Percentiles rank a stretch among this genome's conserved stretches.
Evolutionary conservation across 805 yeast genomes (phyloP).

Genomic region (Ogataea sp.): DNA sequence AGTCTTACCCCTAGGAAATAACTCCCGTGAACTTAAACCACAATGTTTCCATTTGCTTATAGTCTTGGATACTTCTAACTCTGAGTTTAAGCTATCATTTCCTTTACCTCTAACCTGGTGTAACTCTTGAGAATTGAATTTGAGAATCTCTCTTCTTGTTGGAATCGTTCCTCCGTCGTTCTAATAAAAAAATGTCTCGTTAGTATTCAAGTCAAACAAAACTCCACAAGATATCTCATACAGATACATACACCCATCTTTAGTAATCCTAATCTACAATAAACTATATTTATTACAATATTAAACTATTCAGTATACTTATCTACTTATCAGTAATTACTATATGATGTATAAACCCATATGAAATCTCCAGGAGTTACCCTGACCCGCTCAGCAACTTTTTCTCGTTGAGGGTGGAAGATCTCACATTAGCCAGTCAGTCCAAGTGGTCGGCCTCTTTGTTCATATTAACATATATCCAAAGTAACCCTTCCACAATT

Average conservation of each 20-base stretch:
- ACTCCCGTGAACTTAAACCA: slow-evolving; percentile 27
- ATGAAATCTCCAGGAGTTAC: too few relatives aligned
- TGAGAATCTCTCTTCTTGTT: slow-evolving; percentile 42
- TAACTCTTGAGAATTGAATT: slow-evolving; percentile 10
- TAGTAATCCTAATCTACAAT: too few relatives aligned
- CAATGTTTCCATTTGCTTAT: slow-evolving; percentile 40
- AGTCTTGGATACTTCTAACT: slow-evolving; percentile 12
- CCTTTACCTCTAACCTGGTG: slow-evolving; percentile 4
- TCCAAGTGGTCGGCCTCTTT: too few relatives aligned
- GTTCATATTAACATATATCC: too few relatives aligned
- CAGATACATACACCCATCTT: slow-evolving; percentile 1
- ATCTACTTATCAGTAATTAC: too few relatives aligned
- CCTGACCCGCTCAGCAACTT: too few relatives aligned
- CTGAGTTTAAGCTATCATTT: slow-evolving; percentile 6
- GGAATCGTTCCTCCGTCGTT: slow-evolving; percentile 74
- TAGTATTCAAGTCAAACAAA: neutral
- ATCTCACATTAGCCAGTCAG: too few relatives aligned
- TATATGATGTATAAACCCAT: too few relatives aligned
- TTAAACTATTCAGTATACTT: too few relatives aligned
- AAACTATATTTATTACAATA: too few relatives aligned
- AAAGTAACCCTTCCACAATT: too few relatives aligned
- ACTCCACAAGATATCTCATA: neutral
- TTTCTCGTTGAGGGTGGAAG: too few relatives aligned
- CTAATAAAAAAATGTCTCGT: slow-evolving; percentile 7
- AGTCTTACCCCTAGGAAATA: neutral